A percentile compares a stretch with the other conserved stretches of the same genome.
phyloP scores from a whole-genome alignment of 345 rosid genomes.

The Triadica sebifera region DNA sequence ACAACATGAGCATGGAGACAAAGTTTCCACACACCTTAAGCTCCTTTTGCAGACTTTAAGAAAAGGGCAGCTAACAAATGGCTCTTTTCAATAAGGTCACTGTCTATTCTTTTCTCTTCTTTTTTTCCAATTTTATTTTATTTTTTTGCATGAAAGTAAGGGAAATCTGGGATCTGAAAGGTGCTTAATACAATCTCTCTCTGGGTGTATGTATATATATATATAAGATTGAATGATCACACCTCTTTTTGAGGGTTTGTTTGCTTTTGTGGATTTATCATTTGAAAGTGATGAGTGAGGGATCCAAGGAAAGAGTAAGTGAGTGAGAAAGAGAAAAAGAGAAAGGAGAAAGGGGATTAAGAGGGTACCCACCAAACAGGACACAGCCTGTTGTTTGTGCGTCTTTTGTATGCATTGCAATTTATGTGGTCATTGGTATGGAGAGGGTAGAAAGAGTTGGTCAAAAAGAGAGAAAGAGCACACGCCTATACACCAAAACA shows the following conservation, averaged over 20 bases:
- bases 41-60: constrained; percentile 46
- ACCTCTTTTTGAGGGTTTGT: constrained; percentile 6
- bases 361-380: constrained; percentile 1
- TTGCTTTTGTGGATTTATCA: constrained; percentile 31
- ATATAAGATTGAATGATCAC: constrained; percentile 2
- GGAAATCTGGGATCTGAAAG: constrained; percentile 40
- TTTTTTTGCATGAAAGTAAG: constrained; percentile 51
- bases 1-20: constrained; percentile 42
- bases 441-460: no score
- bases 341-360: background rate
- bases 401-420: no score
- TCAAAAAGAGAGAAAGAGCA: no score
- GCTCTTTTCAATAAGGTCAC: constrained; percentile 33
- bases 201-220: no score
- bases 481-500: no score
- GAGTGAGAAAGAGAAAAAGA: background rate
- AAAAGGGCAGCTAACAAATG: constrained; percentile 36
- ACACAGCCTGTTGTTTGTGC: no score
- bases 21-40: constrained; percentile 36
- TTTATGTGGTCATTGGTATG: no score
- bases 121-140: background rate
- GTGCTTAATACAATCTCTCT: constrained; percentile 18
- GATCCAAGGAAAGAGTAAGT: constrained; percentile 44
- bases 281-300: constrained; percentile 51
- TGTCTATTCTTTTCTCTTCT: constrained; percentile 17